Evolutionary conservation across 306 rosid genomes (phyloP), one percentile per base, ranked within the genome.

Genomic region (Trichosanthes cucumerina): DNA sequence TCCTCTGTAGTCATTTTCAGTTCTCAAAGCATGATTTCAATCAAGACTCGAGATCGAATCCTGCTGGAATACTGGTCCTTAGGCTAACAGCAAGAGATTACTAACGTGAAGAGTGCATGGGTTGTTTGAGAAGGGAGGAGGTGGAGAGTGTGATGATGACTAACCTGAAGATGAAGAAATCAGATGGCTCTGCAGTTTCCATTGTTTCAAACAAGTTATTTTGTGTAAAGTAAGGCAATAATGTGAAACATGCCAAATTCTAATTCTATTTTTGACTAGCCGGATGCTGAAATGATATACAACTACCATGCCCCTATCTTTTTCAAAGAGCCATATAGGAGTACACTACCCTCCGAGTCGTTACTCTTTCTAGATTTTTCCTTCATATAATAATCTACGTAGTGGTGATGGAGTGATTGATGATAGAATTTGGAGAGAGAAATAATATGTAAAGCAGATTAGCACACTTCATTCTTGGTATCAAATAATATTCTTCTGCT

Each of bases 401-500:
- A 82, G 79, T 79, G 88, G 79, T 52, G 60, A 65, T 80, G 79
- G 72, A 74, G 85, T 60, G 73, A 18, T 49, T 60, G 83, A 79
- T 79, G 60, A 39, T 80, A 79, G 56, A 28, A 34, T 58, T 43
- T 79, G 71, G 76, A 39, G 49, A 59, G 76, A 70, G 56, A 63
- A 47, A 36, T 71, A 79, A 56, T 36, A 53, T 16, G 16, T 21
- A 75, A 34, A 47, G 65, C 50, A 56, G 68, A 59, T 70, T 66
- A 60, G 75, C 62, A 70, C 79, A 39, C 79, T 76, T 60, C 81
- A 62, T 73, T 68, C 43, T 59, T 54, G 86, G 89, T 24, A 80
- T 82, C 84, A 81, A 82, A 79, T 85, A 85, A 85, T 85, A 85
- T 83, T 79, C 84, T 78, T 64, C 36, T 44, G 53, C 80, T 60